Evolutionary conservation across 768 basidiomycete genomes (phyloP), one percentile per base, ranked within the genome.

Genomic region (Guyanaporus albipodus): DNA sequence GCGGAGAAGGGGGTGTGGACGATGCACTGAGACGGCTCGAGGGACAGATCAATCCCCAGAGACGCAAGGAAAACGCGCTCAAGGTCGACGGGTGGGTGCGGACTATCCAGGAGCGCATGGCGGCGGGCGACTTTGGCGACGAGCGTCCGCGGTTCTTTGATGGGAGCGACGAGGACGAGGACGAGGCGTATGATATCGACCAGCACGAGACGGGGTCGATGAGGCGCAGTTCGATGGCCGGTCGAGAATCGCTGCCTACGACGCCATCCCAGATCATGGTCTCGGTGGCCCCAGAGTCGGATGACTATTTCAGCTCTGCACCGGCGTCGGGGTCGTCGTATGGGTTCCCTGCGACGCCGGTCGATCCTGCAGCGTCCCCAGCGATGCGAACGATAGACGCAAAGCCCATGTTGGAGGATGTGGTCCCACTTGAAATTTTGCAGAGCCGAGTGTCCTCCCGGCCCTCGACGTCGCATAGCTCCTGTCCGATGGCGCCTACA

Each of bases 31-130:
- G 77, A 19, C 73, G 86, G 11, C 75, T 96, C 31, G 91, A 95
- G 64, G 93, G 91, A 0, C 82, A 91, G 61, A 87, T 93, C 44
- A 90, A 91, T 62, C 77, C 77, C 0, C 72, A 80, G 49, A 76
- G 78, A 58, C 79, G 85, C 60, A 73, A 79, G 52, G 85, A 82
- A 54, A 89, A 84, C 57, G 77, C 77, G 28, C 74, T 74, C 38
- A 90, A 91, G 62, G 87, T 93, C 4, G 83, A 91, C 60, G 80
- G 81, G 3, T 91, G 90, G 90, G 80, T 91, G 38, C 77, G 78
- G 52, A 77, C 76, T 10, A 83, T 91, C 27, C 80, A 79, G 55
- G 76, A 83, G 41, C 75, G 88, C 23, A 69, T 85, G 64, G 76
- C 72, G 8, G 75, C 75, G 17, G 82, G 82, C 0, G 82, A 83